Evolutionary conservation across 768 basidiomycete species (phyloP), one percentile per base, ranked within the genome.

Genomic region (Rhizopogon rudus): DNA sequence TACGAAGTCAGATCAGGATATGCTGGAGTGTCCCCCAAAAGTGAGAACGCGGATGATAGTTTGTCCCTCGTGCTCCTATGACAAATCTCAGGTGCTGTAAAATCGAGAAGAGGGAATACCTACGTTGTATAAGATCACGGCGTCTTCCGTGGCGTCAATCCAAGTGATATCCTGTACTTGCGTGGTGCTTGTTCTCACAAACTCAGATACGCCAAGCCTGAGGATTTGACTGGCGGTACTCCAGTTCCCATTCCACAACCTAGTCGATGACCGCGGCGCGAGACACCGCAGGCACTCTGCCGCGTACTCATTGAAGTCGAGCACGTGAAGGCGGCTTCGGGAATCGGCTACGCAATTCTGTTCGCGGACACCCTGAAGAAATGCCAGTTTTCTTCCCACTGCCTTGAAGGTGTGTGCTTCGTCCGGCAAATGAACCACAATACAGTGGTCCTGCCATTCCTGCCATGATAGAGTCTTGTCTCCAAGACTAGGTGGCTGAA

Each of bases 131-230:
- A 86, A 63, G 52, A 84, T 68, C 17, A 85, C 74, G 53, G 83
- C 82, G 58, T 86, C 84, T 64, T 85, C 84, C 10, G 81, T 85
- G 40, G 77, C 76, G 40, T 75, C 71, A 53, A 84, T 69, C 65
- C 75, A 77, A 37, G 82, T 77, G 52, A 84, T 74, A 37, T 67
- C 69, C 48, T 75, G 68, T 8, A 74, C 70, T 55, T 77, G 73
- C 3, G 78, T 75, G 14, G 77, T 80, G 52, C 72, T 71, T 13
- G 68, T 71, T 48, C 66, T 60, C 2, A 70, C 62, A 49, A 65
- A 70, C 35, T 52, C 60, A 14, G 61, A 52, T 31, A 58, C 63
- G n/a, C 68, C 60, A 53, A 63, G 61, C 44, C 29, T 52, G 51
- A 71, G 65, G 33, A 70, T 52, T n/a, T 68, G 68, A 20, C 69